Percentiles rank a stretch among this genome's conserved stretches.
These are phyloP conservation scores for Luffa acutangula DNA, from an alignment of 306 rosid species.

Conservation along the genomic window DNA sequence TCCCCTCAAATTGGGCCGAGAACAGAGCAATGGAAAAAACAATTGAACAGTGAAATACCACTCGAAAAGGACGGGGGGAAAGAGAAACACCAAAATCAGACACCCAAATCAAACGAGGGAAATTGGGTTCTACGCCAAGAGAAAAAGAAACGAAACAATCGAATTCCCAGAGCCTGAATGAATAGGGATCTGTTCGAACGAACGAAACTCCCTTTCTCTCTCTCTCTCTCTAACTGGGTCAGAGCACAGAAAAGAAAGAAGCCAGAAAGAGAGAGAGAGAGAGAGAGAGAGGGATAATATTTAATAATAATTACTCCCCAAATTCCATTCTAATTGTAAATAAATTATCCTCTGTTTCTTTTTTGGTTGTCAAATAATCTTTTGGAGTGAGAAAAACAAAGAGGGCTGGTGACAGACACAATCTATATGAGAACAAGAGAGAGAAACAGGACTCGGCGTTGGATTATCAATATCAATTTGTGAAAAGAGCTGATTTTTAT, in stretches of 20 bases:
- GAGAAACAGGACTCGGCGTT: slow-evolving; percentile 33
- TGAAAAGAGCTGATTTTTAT: neutral
- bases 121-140: slow-evolving; percentile 13
- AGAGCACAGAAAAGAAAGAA: slow-evolving; percentile 18
- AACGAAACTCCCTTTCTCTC: slow-evolving; percentile 11
- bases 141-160: slow-evolving; percentile 26
- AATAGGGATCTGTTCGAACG: slow-evolving; percentile 59
- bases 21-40: slow-evolving; percentile 58
- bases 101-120: slow-evolving; percentile 16
- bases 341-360: slow-evolving; percentile 12
- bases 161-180: slow-evolving; percentile 25
- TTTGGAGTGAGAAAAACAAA: slow-evolving; percentile 32
- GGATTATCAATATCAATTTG: slow-evolving; percentile 18
- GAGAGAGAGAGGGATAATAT: slow-evolving; percentile 13
- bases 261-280: slow-evolving; percentile 19
- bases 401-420: slow-evolving; percentile 33
- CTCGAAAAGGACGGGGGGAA: neutral
- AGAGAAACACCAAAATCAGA: neutral
- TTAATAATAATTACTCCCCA: neutral
- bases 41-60: slow-evolving; percentile 3
- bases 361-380: neutral
- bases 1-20: slow-evolving; percentile 11
- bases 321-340: neutral
- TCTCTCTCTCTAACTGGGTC: slow-evolving; percentile 26
- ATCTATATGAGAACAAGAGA: slow-evolving; percentile 10